Conservation (phyloP, 176 grass and related monocot species). For the Tillandsia leiboldiana region DNA sequence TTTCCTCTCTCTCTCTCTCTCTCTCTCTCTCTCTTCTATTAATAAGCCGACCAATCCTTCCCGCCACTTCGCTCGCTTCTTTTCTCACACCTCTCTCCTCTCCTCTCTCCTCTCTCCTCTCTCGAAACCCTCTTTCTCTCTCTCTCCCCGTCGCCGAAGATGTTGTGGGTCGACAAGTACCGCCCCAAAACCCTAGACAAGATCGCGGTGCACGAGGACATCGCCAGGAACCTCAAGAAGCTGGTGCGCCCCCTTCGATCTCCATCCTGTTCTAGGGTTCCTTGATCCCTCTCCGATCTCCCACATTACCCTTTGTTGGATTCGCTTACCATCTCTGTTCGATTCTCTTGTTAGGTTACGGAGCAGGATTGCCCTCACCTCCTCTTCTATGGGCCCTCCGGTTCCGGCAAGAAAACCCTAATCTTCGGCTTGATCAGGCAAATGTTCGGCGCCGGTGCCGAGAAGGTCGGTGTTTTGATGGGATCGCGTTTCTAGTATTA, state of each 20-base stretch:
- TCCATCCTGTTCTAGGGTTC: constrained; percentile 25
- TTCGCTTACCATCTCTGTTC: background rate
- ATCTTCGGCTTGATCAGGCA: constrained; percentile 83
- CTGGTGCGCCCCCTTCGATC: constrained; percentile 31
- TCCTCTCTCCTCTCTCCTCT: background rate
- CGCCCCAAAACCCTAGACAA: constrained; percentile 82
- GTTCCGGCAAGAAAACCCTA: constrained; percentile 98
- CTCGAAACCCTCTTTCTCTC: background rate
- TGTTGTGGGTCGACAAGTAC: constrained; percentile 99
- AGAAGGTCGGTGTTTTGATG: constrained; percentile 37
- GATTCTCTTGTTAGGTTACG: constrained; percentile 37
- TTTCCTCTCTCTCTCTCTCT: background rate
- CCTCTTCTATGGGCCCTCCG: constrained; percentile 87
- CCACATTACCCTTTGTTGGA: background rate
- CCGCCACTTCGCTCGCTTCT: background rate
- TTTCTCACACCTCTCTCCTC: background rate
- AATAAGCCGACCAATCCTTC: background rate
- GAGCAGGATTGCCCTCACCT: constrained; percentile 97
- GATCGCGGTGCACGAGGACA: constrained; percentile 72
- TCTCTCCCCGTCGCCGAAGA: constrained; percentile 20
- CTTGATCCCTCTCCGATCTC: background rate
- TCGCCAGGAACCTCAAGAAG: constrained; percentile 76
- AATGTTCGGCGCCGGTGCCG: constrained; percentile 71
- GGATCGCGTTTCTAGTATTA: too few species aligned
- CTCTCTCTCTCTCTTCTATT: background rate